A percentile compares a stretch with the other conserved stretches of the same genome.
Conservation (phyloP, 495 filamentous ascomycete genomes). For the Penicillium turbatum region DNA sequence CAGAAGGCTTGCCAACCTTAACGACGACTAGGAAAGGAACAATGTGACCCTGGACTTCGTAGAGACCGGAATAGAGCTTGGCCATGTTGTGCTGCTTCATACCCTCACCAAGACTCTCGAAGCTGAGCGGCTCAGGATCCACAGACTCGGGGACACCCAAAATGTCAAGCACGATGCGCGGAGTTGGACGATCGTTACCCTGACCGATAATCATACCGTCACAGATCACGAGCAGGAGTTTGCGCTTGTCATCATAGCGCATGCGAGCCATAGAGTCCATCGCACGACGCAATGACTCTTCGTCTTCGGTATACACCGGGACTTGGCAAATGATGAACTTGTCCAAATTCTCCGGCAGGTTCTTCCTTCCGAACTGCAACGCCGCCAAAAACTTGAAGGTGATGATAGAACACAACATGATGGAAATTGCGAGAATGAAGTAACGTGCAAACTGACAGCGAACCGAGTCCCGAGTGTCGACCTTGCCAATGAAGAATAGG, state of each 20-base stretch:
- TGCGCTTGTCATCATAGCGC: constrained; percentile 88
- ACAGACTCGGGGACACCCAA: constrained; percentile 88
- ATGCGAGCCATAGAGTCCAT: constrained; percentile 96
- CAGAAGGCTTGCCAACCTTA: constrained; percentile 95
- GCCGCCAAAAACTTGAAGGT: constrained; percentile 96
- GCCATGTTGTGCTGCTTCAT: constrained; percentile 99
- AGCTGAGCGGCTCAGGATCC: constrained; percentile 96
- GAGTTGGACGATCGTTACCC: constrained; percentile 94
- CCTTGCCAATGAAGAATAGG: constrained; percentile 88
- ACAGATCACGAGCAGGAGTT: constrained; percentile 27
- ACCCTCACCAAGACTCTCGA: constrained; percentile 93
- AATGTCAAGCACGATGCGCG: constrained; percentile 94
- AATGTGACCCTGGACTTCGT: constrained; percentile 96
- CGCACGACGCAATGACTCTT: constrained; percentile 92
- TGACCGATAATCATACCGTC: constrained; percentile 92
- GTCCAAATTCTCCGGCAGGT: constrained; percentile 88
- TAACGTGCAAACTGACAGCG: constrained; percentile 87
- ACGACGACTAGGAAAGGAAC: constrained; percentile 96
- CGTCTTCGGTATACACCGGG: constrained; percentile 96
- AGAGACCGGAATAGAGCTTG: constrained; percentile 95
- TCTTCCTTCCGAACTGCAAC: constrained; percentile 88
- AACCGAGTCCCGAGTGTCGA: constrained; percentile 86
- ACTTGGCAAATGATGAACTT: constrained; percentile 99
- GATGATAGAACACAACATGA: constrained; percentile 75
- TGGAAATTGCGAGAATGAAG: constrained; percentile 84